Base-by-base conservation (phyloP, 768 basidiomycete species). In the Myochromella boudieri region DNA sequence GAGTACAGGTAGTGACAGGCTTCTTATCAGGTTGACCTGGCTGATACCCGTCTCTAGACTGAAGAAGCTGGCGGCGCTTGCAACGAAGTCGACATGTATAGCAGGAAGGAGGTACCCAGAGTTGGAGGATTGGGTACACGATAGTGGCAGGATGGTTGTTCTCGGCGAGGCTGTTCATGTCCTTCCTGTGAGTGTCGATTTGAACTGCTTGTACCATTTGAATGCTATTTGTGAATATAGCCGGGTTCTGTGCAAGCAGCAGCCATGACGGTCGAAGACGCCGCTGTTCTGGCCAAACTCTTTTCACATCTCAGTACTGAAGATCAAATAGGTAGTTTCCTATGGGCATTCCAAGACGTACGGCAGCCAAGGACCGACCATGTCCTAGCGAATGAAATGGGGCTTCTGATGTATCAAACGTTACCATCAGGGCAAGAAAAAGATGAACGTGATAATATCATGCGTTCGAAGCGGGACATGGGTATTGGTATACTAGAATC, bases 111-210 rank as follows among this genome's bases (percentile, higher is more conserved):
- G 68, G 17, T 61, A 72, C n/a, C 51, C 61, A 1, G 63, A 66
- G 12, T 54, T 77, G 20, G 74, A 78, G 31, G 68, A 75, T 21
- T 81, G 79, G 80, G 71, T 75, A 1, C 75, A 80, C 48, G 56
- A 58, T 17, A 62, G 58, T 25, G 76, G 75, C 4, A 65, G 66
- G 21, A 54, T 75, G 42, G 63, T 79, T n/a, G 56, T 82, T 11
- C 66, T 82, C 17, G 81, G 80, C 36, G 74, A 78, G 25, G 77
- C 78, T 0, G 78, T 75, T 0, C 81, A 84, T 57, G 76, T 77
- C 4, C 66, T 78, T 37, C 73, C 77, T 37, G 81, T 81, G 50
- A 57, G n/a, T n/a, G 74, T 33, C 9, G 26, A 37, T 0, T 37
- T 42, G n/a, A 3, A 22, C 27, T 8, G 18, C 22, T 14, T 42